phyloP scores from a whole-genome alignment of 495 filamentous ascomycete genomes.

The Sordaria brevicollis region DNA sequence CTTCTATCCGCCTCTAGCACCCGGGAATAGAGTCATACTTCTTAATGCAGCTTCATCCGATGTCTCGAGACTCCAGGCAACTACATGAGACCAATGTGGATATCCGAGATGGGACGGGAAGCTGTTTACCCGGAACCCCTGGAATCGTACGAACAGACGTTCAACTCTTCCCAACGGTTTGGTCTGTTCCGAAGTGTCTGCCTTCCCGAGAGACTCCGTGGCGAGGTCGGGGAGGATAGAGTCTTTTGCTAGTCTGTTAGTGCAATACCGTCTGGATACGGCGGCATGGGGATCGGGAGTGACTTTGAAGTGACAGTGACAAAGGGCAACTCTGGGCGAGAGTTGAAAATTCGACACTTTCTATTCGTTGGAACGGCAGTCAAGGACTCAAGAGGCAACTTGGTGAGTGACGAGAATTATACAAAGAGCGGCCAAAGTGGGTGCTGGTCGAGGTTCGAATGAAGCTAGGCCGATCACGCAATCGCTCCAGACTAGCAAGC shows the following conservation, averaged over 20 bases:
- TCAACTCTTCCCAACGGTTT: not conserved
- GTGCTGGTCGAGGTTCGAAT: not conserved
- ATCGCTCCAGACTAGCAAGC: conserved; percentile 11
- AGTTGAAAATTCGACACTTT: conserved; percentile 17
- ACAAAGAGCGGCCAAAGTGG: not conserved
- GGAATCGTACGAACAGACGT: not conserved
- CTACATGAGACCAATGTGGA: not conserved
- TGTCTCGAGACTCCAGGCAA: too few species aligned
- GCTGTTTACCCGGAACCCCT: not conserved
- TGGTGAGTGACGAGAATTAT: conserved; percentile 5
- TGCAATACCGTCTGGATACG: not conserved
- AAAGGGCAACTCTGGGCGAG: too few species aligned
- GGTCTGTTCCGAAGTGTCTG: not conserved
- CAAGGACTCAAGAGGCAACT: conserved; percentile 14
- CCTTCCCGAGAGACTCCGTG: not conserved
- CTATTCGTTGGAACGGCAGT: conserved; percentile 19
- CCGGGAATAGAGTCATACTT: not conserved
- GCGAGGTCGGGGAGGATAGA: not conserved
- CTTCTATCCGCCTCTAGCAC: not conserved
- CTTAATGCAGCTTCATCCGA: not conserved
- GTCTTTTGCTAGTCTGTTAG: too few species aligned
- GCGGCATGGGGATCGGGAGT: not conserved
- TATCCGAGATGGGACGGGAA: not conserved
- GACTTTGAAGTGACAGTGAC: not conserved
- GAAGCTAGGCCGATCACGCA: conserved; percentile 25